Evolutionary conservation across 176 grass and related monocot genomes (phyloP), one percentile per base, ranked within the genome.

Genomic region (Oryza glaberrima): DNA sequence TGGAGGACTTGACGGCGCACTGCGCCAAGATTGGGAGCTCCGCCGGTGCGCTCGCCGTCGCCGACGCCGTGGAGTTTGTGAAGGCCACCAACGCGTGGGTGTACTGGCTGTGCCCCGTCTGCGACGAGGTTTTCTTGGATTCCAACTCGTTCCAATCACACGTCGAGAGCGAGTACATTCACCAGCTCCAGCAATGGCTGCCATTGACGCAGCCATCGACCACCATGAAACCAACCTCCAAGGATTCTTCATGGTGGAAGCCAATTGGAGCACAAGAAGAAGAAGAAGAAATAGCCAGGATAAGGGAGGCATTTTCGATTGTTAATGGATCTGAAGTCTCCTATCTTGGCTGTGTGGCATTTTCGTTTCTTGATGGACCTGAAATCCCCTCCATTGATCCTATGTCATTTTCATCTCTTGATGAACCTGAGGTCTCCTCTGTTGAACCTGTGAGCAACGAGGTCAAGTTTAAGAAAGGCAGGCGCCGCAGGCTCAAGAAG

Each of bases 51-150:
- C 66, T 23, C 3, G 32, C n/a, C 19, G 46, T 81, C 47, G 41
- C 51, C n/a, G 17, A 11, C 49, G 80, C 80, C 0, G 80, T 72
- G 35, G 80, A 61, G 69, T 72, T 82, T 3, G 80, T n/a, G n/a
- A 82, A 58, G 67, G 67, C 67, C 34, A 60, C 67, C 0, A 15
- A 51, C 2, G 67, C 67, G 32, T 71, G 34, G 67, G 67, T 30
- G 30, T 81, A 58, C 79, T 81, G 79, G 67, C 79, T 81, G 79
- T 81, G 79, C 67, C 79, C 79, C 6, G 79, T 81, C 3, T 65
- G 76, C 76, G 76, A 78, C 75, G 65, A 17, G 17, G 38, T 78
- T 16, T 78, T 78, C 76, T 45, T 45, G 34, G 79, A 81, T 8
- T 19, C 67, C 0, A 19, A 16, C 48, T 16, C 67, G 0, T 71